Percentiles rank a stretch among this genome's conserved stretches.
phyloP scores from a whole-genome alignment of 2,329 filamentous ascomycete species.

The Thermomyces lanuginosus region DNA sequence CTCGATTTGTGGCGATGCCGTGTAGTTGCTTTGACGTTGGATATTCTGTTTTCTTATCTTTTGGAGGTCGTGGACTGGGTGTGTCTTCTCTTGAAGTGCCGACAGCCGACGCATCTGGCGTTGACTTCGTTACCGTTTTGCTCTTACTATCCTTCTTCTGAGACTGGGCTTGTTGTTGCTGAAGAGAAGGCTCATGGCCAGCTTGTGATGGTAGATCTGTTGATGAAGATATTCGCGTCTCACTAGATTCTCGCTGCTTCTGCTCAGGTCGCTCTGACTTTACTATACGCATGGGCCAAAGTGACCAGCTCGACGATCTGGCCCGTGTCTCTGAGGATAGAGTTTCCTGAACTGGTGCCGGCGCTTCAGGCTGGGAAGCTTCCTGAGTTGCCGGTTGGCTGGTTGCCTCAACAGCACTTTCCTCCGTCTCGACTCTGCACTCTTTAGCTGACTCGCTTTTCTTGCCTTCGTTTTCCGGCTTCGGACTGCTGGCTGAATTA shows the following conservation, averaged over 20 bases:
- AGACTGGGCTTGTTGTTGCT: too few species aligned
- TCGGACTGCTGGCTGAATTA: conserved; percentile 13
- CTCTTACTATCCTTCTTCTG: conserved; percentile 14
- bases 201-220: too few species aligned
- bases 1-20: conserved; percentile 28
- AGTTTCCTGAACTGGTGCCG: conserved; percentile 10
- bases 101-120: too few species aligned
- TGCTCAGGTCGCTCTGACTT: conserved; percentile 11
- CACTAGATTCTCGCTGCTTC: too few species aligned
- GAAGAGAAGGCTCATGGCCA: too few species aligned
- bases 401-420: conserved; percentile 6
- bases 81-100: conserved; percentile 4
- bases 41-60: conserved; percentile 15
- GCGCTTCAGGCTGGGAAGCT: conserved; percentile 9
- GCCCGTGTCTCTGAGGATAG: conserved; percentile 10
- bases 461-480: conserved; percentile 11
- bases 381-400: conserved; percentile 9
- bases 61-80: conserved; percentile 8
- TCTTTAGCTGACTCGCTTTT: conserved; percentile 8
- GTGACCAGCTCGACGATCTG: conserved; percentile 25
- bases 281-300: conserved; percentile 23
- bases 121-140: too few species aligned
- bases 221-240: too few species aligned
- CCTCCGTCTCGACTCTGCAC: conserved; percentile 6
- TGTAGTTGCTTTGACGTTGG: conserved; percentile 21